Conservation (phyloP, 2,329 filamentous ascomycete species). For the Neobulgaria alba region DNA sequence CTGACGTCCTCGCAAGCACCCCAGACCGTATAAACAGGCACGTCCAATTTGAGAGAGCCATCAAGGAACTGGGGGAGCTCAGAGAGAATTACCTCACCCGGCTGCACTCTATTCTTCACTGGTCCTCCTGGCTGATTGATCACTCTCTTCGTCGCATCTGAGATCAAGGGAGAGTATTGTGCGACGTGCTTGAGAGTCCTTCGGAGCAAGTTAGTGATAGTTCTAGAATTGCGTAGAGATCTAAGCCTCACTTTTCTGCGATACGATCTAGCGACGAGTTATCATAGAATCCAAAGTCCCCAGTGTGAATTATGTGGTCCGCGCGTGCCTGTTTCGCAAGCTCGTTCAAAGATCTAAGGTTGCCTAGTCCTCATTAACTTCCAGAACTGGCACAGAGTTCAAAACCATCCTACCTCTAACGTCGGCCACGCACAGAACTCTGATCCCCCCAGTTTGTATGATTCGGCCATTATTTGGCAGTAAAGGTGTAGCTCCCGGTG, state of each 20-base stretch:
- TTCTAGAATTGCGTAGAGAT: no score
- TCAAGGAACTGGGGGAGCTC: slow-evolving; percentile 84
- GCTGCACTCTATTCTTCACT: slow-evolving; percentile 77
- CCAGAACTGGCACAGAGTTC: slow-evolving; percentile 2
- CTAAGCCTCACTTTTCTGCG: slow-evolving; percentile 91
- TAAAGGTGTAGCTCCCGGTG: slow-evolving; percentile 53
- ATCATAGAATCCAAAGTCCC: slow-evolving; percentile 99
- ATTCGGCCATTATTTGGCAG: slow-evolving; percentile 60
- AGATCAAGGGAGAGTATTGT: slow-evolving; percentile 92
- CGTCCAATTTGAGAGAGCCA: slow-evolving; percentile 82
- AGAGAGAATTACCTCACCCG: slow-evolving; percentile 80
- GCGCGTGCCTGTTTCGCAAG: slow-evolving; percentile 90
- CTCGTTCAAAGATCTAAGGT: slow-evolving; percentile 90
- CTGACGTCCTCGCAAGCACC: slow-evolving; percentile 97
- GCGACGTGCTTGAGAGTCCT: slow-evolving; percentile 97
- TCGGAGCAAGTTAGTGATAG: no score
- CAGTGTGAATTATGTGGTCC: slow-evolving; percentile 97
- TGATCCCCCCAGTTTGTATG: slow-evolving; percentile 55
- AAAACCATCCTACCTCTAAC: slow-evolving; percentile 50
- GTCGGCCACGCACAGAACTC: slow-evolving; percentile 63
- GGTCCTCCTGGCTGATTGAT: slow-evolving; percentile 61
- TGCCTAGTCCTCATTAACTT: slow-evolving; percentile 51
- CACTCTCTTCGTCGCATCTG: slow-evolving; percentile 63
- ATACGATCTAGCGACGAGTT: slow-evolving; percentile 92
- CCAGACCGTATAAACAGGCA: slow-evolving; percentile 98